Base-by-base conservation (phyloP, 306 rosid genomes). In the Quercus parvula region DNA sequence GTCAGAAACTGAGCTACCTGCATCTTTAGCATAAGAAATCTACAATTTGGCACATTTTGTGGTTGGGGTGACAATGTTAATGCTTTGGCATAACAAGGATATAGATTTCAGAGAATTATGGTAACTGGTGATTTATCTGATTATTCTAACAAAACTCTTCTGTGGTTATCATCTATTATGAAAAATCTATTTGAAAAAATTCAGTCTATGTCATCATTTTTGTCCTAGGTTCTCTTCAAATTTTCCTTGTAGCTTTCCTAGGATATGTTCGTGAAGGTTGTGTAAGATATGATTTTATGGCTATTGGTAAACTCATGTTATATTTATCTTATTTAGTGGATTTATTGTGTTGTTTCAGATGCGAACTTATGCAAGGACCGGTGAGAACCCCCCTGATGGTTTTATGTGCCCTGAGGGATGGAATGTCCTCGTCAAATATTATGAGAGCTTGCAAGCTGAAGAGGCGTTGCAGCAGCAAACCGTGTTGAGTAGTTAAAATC, bases 371-470 rank as follows among this genome's bases (percentile, higher is more conserved):
- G 99, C 99, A 3, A 93, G 84, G 85, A 96, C 77, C 0, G 97
- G 99, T 0, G 97, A 96, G 88, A 87, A 85, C 85, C 99, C 97
- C 25, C 99, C 99, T 0, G 94, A 93, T 58, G 99, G 99, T 49
- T 96, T 96, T 71, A 96, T 96, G 99, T 96, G 98, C 69, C 98
- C 98, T 14, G 81, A 88, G 35, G 99, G 99, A 75, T 93, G 99
- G 99, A 87, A 88, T 78, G 99, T 93, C 77, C 91, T 96, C 55
- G 98, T 93, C 44, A 81, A 89, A 54, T 90, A 96, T 74, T 93
- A 96, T 73, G 75, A 93, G 87, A 88, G 96, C 86, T 87, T 93
- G 88, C 97, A 96, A 78, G 86, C 84, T 2, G 90, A 90, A 84
- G 98, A 90, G 71, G 57, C 88, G 30, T 71, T 88, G 6, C 86